phyloP scores from a whole-genome alignment of 352 stramenopile species.

The Phytophthora pistaciae region DNA sequence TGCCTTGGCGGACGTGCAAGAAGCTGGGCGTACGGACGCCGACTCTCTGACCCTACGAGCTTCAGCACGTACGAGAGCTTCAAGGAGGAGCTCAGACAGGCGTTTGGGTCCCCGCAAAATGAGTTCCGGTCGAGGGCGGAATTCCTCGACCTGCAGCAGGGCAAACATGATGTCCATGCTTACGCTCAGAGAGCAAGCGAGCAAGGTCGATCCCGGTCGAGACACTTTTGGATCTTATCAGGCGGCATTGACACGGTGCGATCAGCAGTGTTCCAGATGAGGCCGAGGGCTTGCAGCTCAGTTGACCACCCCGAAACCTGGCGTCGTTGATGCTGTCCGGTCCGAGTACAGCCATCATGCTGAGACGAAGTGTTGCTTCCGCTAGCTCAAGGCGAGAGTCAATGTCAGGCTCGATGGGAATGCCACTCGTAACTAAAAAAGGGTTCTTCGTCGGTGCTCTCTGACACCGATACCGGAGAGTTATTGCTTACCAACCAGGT shows the following conservation, averaged over 20 bases:
- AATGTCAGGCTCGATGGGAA: constrained; percentile 30
- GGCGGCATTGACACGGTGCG: constrained; percentile 20
- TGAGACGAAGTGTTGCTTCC: constrained; percentile 12
- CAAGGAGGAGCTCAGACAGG: no score
- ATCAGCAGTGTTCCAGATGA: constrained; percentile 17
- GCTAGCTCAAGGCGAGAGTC: constrained; percentile 10
- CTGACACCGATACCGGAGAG: constrained; percentile 22
- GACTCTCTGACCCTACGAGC: no score
- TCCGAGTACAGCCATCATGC: constrained; percentile 31
- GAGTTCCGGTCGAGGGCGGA: no score
- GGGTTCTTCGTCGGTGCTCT: constrained; percentile 1
- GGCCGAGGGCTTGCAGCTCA: constrained; percentile 11
- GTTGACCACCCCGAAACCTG: constrained; percentile 32
- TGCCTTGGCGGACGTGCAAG: no score
- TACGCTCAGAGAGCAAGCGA: no score
- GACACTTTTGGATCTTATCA: constrained; percentile 29
- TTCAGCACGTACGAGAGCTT: no score
- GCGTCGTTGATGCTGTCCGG: constrained; percentile 37
- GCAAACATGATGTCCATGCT: no score
- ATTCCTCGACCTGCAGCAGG: no score
- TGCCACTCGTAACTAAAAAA: constrained; percentile 39
- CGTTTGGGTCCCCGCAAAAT: no score
- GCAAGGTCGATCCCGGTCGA: not conserved
- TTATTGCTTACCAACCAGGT: constrained; percentile 14
- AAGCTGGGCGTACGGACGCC: no score